Evolutionary conservation across 345 rosid species (phyloP), one percentile per base, ranked within the genome.

Genomic region (Noccaea bulbosa): DNA sequence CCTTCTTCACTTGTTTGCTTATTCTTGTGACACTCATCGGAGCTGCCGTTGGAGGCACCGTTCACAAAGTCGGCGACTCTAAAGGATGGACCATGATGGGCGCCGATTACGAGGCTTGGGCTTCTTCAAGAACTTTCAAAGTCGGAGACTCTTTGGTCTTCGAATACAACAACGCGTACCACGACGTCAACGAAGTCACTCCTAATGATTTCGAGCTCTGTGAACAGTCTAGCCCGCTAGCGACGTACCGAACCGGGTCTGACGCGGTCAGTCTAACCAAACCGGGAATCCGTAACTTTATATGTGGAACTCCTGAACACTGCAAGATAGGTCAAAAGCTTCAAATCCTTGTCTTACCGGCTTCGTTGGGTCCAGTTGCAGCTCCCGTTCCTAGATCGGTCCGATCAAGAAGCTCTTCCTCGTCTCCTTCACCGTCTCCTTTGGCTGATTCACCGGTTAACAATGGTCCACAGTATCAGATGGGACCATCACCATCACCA

Each of bases 401-500:
- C 37, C 37, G 35, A 62, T 44, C 66, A 44, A 51, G 40, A 33
- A 54, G 7, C 40, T 54, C 59, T 0, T 8, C 7, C 0, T 33
- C 17, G 59, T 32, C 59, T 53, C 59, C 40, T 53, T 32, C 59
- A 11, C 45, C 33, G 46, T 56, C 44, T 16, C 62, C 67, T 2
- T 46, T 62, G 53, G 41, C 40, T 61, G 2, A 24, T 17, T 22
- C 70, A 50, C 59, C 70, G 4, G 48, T 65, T 39, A 38, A 38
- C 39, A 9, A 50, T 50, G 59, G 8, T 51, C 59, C 70, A 51
- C 24, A 8, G 9, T 38, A 51, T 52, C 49, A 39, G 48, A 65
- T 51, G 60, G 39, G 49, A 48, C 69, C 69, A 38, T 16, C 41
- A 48, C 69, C 69, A 38, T 16, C 43, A 67, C 71, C 33, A 67